Evolutionary conservation across 345 rosid species (phyloP), one percentile per base, ranked within the genome.

Genomic region (Euclidium syriacum): DNA sequence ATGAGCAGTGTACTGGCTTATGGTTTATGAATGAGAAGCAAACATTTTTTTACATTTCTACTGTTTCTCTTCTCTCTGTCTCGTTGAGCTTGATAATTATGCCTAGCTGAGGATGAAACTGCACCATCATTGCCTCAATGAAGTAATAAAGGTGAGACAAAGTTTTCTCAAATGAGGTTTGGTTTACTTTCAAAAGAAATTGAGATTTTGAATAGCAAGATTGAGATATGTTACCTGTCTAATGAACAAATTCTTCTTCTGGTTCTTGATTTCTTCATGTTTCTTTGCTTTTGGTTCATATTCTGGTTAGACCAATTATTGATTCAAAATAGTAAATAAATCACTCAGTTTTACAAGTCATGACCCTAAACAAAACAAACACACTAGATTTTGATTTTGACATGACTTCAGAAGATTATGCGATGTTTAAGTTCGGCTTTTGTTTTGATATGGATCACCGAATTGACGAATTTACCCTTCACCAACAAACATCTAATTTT

Each of bases 181-280:
- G 9, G 2, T 26, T 52, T 15, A 19, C 10, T 6, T 32, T 58
- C 5, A 6, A 12, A 58, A 30, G 15, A 16, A 16, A 10, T 11
- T 36, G 48, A 36, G 14, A 40, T 23, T 32, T n/a, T 18, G 25
- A 32, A 22, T 17, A 35, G 29, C 40, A 33, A 36, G 8, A 36
- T 12, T 48, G 50, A 19, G 20, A 44, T 14, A 44, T 18, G 1
- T 46, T 26, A 41, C 26, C 38, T 15, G 41, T 20, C 16, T 52
- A 14, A 17, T 26, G 12, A 18, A 50, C 43, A 29, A 22, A 39
- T 29, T 42, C n/a, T 36, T 60, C 17, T 59, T 38, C 46, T 72
- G 87, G 78, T 83, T 51, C 58, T 76, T 17, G 83, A 84, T 29
- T 69, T 80, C 49, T 73, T 77, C 79, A 75, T 83, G 80, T 84